Base-by-base conservation (phyloP, 176 grass and related monocot species). In the Saccharum officinarum region DNA sequence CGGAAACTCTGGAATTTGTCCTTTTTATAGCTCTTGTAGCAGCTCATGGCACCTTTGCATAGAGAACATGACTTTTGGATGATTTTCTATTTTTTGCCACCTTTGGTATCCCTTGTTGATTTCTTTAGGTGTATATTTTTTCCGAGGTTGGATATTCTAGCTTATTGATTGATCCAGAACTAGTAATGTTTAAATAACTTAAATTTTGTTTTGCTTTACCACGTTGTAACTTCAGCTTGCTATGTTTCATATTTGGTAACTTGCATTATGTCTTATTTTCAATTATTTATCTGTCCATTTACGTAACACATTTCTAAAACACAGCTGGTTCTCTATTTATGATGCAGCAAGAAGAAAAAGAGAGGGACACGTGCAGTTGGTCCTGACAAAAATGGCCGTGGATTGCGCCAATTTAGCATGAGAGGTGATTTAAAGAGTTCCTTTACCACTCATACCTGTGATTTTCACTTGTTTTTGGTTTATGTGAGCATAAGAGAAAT, bases 401-500 rank as follows among this genome's bases (percentile, higher is more conserved):
- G 97, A 54, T 82, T 99, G 71, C 97, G 97, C 59, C 97, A 99
- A 77, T 99, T 99, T 82, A 99, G 97, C 87, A 96, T 96, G 97
- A 94, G 91, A 96, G 97, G 97, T 97, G 17, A 18, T 31, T 87
- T 41, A 41, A 64, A 71, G 42, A 37, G 62, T 91, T 40, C 75
- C 39, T 52, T 33, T 62, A 26, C 20, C 33, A 22, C 50, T 44
- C 61, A 8, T 70, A 70, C 42, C 22, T 40, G 11, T 36, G 46
- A 52, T 79, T 62, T 59, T 76, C 76, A 70, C 73, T 57, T 78
- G 4, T 20, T 82, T 80, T 64, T 67, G 26, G 37, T 79, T 83
- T 30, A 30, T 49, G 79, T 10, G 14, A 45, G 1, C 76, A 76
- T 64, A 82, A 82, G 49, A n/a, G 18, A 38, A 86, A 66, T 46